These are phyloP conservation scores for Mycena rebaudengoi DNA, from an alignment of 768 basidiomycete genomes.

Conservation along the genomic window DNA sequence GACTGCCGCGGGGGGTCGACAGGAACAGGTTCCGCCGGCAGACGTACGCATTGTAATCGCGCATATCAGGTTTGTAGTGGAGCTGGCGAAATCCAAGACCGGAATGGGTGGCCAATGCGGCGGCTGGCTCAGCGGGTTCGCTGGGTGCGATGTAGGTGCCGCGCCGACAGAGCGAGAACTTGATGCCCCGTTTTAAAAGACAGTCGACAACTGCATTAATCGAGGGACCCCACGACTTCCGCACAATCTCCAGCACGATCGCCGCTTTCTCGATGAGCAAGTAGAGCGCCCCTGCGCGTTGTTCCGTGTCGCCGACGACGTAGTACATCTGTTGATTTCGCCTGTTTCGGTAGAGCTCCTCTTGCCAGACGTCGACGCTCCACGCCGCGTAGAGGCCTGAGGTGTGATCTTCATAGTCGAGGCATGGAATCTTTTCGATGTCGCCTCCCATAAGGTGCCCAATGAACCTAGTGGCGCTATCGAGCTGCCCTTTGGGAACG, in stretches of 20 bases:
- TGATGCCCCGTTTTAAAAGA: no score
- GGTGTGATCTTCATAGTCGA: background rate
- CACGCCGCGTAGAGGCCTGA: background rate
- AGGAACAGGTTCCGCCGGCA: conserved; percentile 1
- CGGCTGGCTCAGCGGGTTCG: no score
- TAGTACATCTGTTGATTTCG: background rate
- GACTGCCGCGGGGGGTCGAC: conserved; percentile 25
- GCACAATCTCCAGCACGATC: background rate
- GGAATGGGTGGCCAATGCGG: no score
- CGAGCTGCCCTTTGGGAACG: no score
- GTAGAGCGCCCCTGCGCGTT: background rate
- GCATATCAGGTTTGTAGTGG: background rate
- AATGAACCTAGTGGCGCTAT: no score
- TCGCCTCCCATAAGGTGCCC: no score
- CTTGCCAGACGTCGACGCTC: background rate
- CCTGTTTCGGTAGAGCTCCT: no score
- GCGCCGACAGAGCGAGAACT: no score
- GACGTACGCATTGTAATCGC: conserved; percentile 17
- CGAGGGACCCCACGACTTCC: background rate
- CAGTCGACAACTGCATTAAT: no score
- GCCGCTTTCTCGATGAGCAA: background rate
- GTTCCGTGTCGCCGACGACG: background rate
- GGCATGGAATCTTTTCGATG: no score
- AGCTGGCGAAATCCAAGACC: conserved; percentile 5
- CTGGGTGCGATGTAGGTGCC: no score